A percentile compares a stretch with the other conserved stretches of the same genome.
Conservation (phyloP, 306 rosid species). For the Rubus parviflorus region DNA sequence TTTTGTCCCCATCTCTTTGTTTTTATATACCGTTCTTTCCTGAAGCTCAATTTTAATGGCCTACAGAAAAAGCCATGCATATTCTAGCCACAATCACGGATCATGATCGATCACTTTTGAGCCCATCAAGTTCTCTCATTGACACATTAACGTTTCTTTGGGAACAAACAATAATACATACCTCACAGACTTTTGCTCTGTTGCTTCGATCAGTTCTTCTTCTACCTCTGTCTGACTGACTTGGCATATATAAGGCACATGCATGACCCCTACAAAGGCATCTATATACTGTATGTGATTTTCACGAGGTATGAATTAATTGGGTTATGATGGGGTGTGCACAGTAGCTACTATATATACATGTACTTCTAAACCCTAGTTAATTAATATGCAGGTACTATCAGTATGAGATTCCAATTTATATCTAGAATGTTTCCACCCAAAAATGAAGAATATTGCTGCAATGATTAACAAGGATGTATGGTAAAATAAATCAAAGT, state of each 20-base stretch:
- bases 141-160: constrained; percentile 20
- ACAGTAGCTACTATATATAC: neutral
- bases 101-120: constrained; percentile 24
- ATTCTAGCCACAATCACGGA: constrained; percentile 55
- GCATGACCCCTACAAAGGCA: neutral
- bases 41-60: constrained; percentile 21
- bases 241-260: constrained; percentile 24
- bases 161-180: neutral
- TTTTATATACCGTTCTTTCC: neutral
- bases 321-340: neutral
- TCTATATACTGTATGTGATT: neutral
- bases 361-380: neutral
- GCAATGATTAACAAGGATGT: too few species aligned
- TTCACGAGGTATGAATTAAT: neutral
- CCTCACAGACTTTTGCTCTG: constrained; percentile 23
- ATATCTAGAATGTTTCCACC: neutral
- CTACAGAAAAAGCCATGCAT: constrained; percentile 23
- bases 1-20: constrained; percentile 27
- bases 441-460: neutral
- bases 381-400: neutral
- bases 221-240: constrained; percentile 1
- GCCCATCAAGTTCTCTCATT: constrained; percentile 25
- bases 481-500: too few species aligned
- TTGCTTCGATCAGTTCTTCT: constrained; percentile 8
- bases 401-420: neutral